Base-by-base conservation (phyloP, 176 grass and related monocot genomes). In the Pontederia paniculata region DNA sequence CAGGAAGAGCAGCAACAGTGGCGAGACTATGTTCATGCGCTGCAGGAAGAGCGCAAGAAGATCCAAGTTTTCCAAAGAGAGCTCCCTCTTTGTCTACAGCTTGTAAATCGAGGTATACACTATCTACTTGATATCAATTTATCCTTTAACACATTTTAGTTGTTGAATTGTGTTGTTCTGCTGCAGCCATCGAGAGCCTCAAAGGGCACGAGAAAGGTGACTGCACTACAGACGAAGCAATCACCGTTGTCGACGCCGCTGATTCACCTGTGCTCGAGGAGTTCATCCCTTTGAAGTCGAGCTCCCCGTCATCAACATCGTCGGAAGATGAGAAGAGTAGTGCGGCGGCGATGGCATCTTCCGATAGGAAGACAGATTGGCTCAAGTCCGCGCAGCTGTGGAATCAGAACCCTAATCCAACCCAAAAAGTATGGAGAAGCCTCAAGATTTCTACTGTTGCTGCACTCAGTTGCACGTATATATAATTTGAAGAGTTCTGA, bases 211-310 rank as follows among this genome's bases (percentile, higher is more conserved):
- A 86, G 37, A 10, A 43, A 20, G 58, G 22, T 10, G 79, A n/a
- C n/a, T n/a, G n/a, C n/a, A n/a, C n/a, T n/a, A n/a, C n/a, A 43
- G 44, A 76, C 68, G 57, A 80, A 77, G 60, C n/a, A n/a, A n/a
- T n/a, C n/a, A n/a, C n/a, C n/a, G n/a, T n/a, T n/a, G 76, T 81
- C 55, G 76, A 57, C 56, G 69, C 65, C 5, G 81, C 69, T 62
- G 67, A 84, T 48, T 76, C 56, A 4, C 82, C 82, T 9, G 82
- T 96, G 23, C 73, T 96, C 31, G 91, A 89, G 70, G 90, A 96
- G 86, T 89, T 96, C 45, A 96, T 96, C 64, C 79, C 86, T 17
- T 63, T 96, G 45, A 96, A 96, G 42, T 82, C 91, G 42, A 84
- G 74, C 66, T 64, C 67, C 1, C 74, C 74, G 28, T 88, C 77